These are phyloP conservation scores for Melastoma malabathricum DNA, from an alignment of 345 rosid species.

Conservation along the genomic window DNA sequence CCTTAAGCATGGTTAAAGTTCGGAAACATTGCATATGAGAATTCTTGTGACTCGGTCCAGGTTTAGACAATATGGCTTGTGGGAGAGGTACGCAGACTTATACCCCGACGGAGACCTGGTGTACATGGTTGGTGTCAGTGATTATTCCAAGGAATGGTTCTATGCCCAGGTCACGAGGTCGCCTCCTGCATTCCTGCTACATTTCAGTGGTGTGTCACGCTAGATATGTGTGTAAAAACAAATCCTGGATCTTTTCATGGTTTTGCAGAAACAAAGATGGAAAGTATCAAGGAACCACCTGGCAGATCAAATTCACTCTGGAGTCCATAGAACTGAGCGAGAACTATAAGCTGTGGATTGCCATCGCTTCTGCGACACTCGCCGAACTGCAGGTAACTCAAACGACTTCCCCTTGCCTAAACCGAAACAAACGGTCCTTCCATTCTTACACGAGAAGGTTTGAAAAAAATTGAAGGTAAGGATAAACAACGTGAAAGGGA, in stretches of 20 bases:
- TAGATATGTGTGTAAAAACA: too few species aligned
- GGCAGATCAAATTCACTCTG: conserved; percentile 61
- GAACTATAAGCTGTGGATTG: conserved; percentile 44
- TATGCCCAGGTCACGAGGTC: conserved; percentile 69
- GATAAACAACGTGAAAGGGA: conserved; percentile 28
- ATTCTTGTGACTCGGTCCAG: too few species aligned
- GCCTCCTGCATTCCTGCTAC: background rate
- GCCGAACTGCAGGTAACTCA: conserved; percentile 58
- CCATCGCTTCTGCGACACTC: conserved; percentile 60
- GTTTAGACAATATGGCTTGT: conserved; percentile 76
- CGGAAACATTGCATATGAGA: too few species aligned
- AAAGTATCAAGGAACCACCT: conserved; percentile 46
- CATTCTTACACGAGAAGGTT: too few species aligned
- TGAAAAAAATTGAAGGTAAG: conserved; percentile 30
- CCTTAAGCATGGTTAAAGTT: too few species aligned
- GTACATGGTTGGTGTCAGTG: conserved; percentile 50
- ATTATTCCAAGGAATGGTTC: conserved; percentile 72
- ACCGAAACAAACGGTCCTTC: background rate
- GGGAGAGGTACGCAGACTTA: conserved; percentile 73
- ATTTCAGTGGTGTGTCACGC: too few species aligned
- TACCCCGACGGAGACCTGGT: conserved; percentile 57
- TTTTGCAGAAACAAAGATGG: conserved; percentile 30
- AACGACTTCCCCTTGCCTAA: background rate
- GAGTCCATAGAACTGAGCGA: conserved; percentile 19
- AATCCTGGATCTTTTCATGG: background rate